phyloP scores from a whole-genome alignment of 345 rosid species.

The Boechera divaricarpa region DNA sequence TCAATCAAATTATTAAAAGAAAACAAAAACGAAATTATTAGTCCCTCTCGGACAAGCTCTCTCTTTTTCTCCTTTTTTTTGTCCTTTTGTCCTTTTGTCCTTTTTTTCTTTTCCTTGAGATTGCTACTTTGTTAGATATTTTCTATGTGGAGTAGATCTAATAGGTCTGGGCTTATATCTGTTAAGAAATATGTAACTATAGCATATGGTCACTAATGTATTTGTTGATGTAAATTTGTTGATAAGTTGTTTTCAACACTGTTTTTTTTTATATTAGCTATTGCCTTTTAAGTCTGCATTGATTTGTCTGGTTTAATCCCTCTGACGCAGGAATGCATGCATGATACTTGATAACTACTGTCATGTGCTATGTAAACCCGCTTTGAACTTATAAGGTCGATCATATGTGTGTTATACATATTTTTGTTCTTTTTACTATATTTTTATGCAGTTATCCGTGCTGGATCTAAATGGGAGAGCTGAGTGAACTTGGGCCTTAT shows the following conservation, averaged over 20 bases:
- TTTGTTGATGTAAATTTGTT: neutral
- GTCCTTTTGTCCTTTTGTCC: neutral
- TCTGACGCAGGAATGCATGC: neutral
- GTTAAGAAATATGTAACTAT: neutral
- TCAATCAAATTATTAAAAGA: neutral
- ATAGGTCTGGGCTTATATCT: neutral
- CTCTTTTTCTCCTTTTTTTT: neutral
- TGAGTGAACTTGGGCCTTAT: conserved; percentile 8
- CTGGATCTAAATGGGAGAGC: neutral
- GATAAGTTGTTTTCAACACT: neutral
- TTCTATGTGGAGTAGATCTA: neutral
- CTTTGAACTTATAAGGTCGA: neutral
- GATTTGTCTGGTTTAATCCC: neutral
- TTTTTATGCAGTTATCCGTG: neutral
- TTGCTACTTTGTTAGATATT: conserved; percentile 2
- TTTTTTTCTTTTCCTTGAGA: neutral
- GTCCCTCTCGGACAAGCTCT: neutral
- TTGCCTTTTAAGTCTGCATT: neutral
- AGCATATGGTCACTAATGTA: neutral
- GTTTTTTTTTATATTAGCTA: neutral
- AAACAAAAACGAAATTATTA: neutral
- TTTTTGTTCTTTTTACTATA: neutral
- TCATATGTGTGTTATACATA: neutral
- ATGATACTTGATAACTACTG: neutral
- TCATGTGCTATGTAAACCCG: neutral